Evolutionary conservation across 2,329 filamentous ascomycete species (phyloP).

Genomic region (Talaromyces verruculosus): DNA sequence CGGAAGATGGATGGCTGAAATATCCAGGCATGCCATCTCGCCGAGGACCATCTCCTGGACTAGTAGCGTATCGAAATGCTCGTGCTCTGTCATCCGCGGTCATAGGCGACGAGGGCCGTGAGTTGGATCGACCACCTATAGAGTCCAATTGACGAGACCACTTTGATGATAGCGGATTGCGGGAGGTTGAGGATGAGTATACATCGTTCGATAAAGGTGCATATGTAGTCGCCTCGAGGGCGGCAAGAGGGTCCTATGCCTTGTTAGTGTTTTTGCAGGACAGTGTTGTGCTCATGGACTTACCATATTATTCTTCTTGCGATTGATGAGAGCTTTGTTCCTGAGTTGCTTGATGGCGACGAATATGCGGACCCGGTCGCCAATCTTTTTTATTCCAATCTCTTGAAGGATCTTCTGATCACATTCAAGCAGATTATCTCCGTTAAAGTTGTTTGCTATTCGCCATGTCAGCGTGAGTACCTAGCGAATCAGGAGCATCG

Average conservation of each 20-base stretch:
- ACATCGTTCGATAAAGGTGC: conserved; percentile 66
- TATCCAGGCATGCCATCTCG: conserved; percentile 55
- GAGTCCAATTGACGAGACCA: conserved; percentile 54
- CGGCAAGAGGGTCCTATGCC: conserved; percentile 75
- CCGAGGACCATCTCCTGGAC: conserved; percentile 44
- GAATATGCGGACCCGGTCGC: conserved; percentile 89
- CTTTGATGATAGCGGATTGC: conserved; percentile 50
- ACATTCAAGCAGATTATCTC: conserved; percentile 93
- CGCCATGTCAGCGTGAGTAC: not conserved
- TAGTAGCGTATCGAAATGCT: conserved; percentile 55
- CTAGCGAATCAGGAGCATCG: not conserved
- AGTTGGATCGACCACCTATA: conserved; percentile 42
- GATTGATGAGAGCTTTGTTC: conserved; percentile 72
- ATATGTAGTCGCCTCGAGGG: conserved; percentile 66
- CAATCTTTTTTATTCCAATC: conserved; percentile 97
- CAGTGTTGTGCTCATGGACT: conserved; percentile 31
- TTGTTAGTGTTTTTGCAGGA: conserved; percentile 23
- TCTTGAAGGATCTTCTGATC: conserved; percentile 95
- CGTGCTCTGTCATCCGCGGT: conserved; percentile 58
- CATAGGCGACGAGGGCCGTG: conserved; percentile 70
- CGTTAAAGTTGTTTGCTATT: conserved; percentile 87
- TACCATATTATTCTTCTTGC: conserved; percentile 85
- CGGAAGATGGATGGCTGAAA: conserved; percentile 56
- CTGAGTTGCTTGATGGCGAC: conserved; percentile 80
- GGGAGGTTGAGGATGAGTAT: conserved; percentile 57